Evolutionary conservation across 2,329 filamentous ascomycete species (phyloP).

Genomic region (Westerdykella aurantiaca): DNA sequence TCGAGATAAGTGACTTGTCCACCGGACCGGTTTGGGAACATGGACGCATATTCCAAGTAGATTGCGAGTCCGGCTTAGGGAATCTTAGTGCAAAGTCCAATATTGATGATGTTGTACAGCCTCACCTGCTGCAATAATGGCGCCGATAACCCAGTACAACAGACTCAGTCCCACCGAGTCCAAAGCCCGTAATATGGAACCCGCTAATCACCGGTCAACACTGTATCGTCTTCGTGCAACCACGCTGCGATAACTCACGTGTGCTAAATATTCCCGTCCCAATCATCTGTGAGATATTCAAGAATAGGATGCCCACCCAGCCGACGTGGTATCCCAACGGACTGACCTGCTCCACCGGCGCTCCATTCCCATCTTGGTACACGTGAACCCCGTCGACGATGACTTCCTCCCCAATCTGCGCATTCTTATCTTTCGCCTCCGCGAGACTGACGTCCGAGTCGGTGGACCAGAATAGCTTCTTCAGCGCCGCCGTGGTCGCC

Average conservation of each 20-base stretch:
- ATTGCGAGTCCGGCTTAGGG: slow-evolving; percentile 18
- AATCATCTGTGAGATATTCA: slow-evolving; percentile 30
- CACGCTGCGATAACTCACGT: slow-evolving; percentile 12
- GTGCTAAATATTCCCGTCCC: slow-evolving; percentile 28
- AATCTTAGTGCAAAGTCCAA: neutral
- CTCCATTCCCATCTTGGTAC: slow-evolving; percentile 25
- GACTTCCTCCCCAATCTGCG: slow-evolving; percentile 23
- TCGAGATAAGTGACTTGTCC: slow-evolving; percentile 28
- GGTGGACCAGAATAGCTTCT: slow-evolving; percentile 13
- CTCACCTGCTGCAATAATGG: slow-evolving; percentile 21
- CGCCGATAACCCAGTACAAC: slow-evolving; percentile 25
- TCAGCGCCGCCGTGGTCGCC: slow-evolving; percentile 7
- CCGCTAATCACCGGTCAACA: slow-evolving; percentile 11
- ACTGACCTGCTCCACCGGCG: slow-evolving; percentile 25
- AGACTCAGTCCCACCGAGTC: slow-evolving; percentile 26
- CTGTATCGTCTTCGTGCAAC: neutral
- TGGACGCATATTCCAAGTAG: slow-evolving; percentile 23
- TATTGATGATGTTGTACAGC: neutral
- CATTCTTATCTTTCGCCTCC: slow-evolving; percentile 20
- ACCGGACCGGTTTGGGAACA: slow-evolving; percentile 26
- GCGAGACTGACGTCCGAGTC: slow-evolving; percentile 11
- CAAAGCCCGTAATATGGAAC: slow-evolving; percentile 18
- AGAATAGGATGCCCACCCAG: slow-evolving; percentile 23
- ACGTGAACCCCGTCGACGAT: slow-evolving; percentile 18
- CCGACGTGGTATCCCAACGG: slow-evolving; percentile 29